These are phyloP conservation scores for Solanum sitiens DNA, from an alignment of 257 asterid species.

Conservation along the genomic window DNA sequence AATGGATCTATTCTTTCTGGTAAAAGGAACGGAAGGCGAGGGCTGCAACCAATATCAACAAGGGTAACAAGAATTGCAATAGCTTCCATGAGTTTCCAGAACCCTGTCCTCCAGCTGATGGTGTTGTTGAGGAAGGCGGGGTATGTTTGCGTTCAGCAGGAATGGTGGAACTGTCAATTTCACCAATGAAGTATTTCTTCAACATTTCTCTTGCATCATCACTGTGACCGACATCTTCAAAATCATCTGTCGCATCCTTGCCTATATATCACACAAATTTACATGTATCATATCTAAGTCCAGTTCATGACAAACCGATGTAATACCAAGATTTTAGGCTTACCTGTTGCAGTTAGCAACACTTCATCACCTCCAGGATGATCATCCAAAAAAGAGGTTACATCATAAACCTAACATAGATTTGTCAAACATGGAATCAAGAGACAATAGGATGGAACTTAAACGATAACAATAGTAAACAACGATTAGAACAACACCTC, in stretches of 20 bases:
- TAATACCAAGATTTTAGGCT: background rate
- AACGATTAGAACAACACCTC: background rate
- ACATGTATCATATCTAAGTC: background rate
- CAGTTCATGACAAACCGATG: background rate
- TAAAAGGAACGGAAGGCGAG: slow-evolving; percentile 26
- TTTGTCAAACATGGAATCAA: background rate
- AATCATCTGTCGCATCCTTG: slow-evolving; percentile 51
- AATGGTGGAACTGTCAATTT: slow-evolving; percentile 35
- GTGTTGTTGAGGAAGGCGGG: background rate
- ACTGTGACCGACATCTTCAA: slow-evolving; percentile 64
- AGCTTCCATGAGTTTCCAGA: slow-evolving; percentile 21
- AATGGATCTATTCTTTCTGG: slow-evolving; percentile 14
- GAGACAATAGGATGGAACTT: background rate
- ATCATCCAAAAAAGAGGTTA: slow-evolving; percentile 46
- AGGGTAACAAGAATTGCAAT: slow-evolving; percentile 30
- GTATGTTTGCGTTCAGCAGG: slow-evolving; percentile 7
- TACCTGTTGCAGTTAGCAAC: slow-evolving; percentile 40
- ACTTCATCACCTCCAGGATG: slow-evolving; percentile 80
- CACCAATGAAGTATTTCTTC: slow-evolving; percentile 35
- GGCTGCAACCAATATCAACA: slow-evolving; percentile 33
- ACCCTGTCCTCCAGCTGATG: slow-evolving; percentile 1
- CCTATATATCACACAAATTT: slow-evolving; percentile 16
- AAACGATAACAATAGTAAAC: background rate
- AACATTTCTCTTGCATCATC: slow-evolving; percentile 30
- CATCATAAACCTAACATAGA: slow-evolving; percentile 42